A percentile compares a stretch with the other conserved stretches of the same genome.
Evolutionary conservation across 176 grass and related monocot genomes (phyloP).

Genomic region (Phragmites australis): DNA sequence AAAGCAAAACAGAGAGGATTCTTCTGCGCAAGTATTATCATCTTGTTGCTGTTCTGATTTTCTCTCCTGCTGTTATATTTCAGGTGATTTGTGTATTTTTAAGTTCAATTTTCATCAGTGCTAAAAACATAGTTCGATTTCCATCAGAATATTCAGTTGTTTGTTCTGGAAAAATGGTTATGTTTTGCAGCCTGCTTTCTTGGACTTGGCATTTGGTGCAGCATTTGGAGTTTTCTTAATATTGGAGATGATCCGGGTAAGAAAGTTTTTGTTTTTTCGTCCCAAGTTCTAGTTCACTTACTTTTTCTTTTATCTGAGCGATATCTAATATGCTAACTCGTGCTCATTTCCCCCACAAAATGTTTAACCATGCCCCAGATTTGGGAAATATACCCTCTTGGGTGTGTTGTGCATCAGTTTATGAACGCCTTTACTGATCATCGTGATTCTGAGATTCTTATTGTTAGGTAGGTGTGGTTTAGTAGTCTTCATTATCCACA

Average conservation of each 20-base stretch:
- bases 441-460: conserved; percentile 96
- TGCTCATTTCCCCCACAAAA: conserved; percentile 30
- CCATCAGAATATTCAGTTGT: conserved; percentile 8
- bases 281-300: not conserved
- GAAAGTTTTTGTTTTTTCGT: not conserved
- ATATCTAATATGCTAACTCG: conserved; percentile 11
- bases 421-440: conserved; percentile 99
- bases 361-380: conserved; percentile 46
- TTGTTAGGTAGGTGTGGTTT: conserved; percentile 60
- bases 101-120: not conserved
- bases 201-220: conserved; percentile 97
- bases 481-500: conserved; percentile 5
- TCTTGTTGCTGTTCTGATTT: conserved; percentile 90
- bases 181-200: conserved; percentile 81
- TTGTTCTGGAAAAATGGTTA: conserved; percentile 23
- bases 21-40: conserved; percentile 95
- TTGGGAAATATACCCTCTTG: conserved; percentile 90
- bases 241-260: conserved; percentile 95
- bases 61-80: conserved; percentile 88
- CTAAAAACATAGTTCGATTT: conserved; percentile 1
- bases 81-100: conserved; percentile 51
- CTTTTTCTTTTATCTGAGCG: conserved; percentile 9
- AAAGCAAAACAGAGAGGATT: conserved; percentile 84
- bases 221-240: conserved; percentile 90
- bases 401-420: conserved; percentile 75